Percentiles rank a stretch among this genome's conserved stretches.
These are phyloP conservation scores for Cladosporium sp. DNA, from an alignment of 2,329 filamentous ascomycete species.

Conservation along the genomic window DNA sequence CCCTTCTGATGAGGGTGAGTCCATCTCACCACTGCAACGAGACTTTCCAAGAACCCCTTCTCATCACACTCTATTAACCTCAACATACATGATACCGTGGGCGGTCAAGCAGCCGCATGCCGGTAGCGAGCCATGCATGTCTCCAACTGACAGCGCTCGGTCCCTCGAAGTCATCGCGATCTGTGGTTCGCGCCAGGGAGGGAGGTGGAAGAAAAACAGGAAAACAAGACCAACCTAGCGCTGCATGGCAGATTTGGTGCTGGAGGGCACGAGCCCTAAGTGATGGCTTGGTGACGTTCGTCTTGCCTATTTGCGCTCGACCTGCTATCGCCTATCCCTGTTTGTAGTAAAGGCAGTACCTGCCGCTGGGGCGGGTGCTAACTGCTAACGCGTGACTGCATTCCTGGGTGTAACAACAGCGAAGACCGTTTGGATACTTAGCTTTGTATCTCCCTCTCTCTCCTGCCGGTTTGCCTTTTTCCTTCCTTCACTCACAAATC, in stretches of 20 bases:
- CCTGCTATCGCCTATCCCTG: constrained; percentile 1
- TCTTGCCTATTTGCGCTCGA: background rate
- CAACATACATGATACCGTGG: background rate
- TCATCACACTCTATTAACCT: no score
- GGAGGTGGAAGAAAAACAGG: background rate
- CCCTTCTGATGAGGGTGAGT: no score
- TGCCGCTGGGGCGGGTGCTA: background rate
- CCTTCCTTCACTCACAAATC: background rate
- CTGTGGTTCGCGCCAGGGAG: background rate
- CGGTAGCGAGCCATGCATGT: background rate
- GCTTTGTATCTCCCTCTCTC: background rate
- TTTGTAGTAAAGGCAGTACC: background rate
- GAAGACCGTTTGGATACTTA: background rate
- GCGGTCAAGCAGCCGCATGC: background rate
- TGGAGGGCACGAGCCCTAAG: background rate
- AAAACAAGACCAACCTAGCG: background rate
- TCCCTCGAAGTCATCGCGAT: background rate
- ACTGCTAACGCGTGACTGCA: constrained; percentile 5
- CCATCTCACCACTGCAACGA: no score
- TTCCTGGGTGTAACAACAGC: constrained; percentile 10
- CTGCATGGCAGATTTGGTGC: background rate
- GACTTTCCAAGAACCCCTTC: no score
- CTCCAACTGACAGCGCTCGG: background rate
- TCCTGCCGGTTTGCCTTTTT: background rate
- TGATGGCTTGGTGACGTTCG: constrained; percentile 1